Evolutionary conservation across 352 stramenopile species (phyloP).

Genomic region (Globisporangium takayamanum): DNA sequence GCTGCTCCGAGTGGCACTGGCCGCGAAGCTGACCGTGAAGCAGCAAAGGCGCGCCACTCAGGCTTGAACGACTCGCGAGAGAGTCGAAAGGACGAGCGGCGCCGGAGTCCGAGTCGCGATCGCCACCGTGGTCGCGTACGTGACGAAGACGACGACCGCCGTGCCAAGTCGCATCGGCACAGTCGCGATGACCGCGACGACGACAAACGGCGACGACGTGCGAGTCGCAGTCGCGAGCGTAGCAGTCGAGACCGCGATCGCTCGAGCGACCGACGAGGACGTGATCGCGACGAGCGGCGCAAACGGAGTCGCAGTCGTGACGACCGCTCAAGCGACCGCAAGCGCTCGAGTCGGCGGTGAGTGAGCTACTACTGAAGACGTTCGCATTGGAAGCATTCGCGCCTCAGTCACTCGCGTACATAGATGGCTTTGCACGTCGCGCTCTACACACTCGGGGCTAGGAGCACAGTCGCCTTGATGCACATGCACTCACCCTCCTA

Average conservation of each 20-base stretch:
- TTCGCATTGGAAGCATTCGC: background rate
- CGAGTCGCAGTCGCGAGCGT: background rate
- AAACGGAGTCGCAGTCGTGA: constrained; percentile 29
- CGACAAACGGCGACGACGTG: background rate
- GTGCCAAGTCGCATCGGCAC: constrained; percentile 13
- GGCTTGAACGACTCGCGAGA: constrained; percentile 6
- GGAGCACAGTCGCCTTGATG: too few relatives aligned
- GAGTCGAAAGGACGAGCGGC: constrained; percentile 3
- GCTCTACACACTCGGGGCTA: too few relatives aligned
- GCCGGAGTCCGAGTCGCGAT: constrained; percentile 7
- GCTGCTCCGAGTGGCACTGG: too few relatives aligned
- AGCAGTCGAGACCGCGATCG: background rate
- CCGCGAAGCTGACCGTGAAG: background rate
- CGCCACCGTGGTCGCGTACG: background rate
- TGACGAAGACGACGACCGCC: constrained; percentile 7
- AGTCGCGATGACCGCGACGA: constrained; percentile 10
- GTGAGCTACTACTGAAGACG: constrained; percentile 5
- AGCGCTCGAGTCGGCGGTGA: constrained; percentile 19
- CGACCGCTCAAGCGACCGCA: constrained; percentile 17
- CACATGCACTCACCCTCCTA: too few relatives aligned
- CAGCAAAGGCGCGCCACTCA: constrained; percentile 1
- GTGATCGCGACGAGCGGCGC: constrained; percentile 4
- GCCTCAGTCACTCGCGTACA: too few relatives aligned
- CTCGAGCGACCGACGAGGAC: background rate
- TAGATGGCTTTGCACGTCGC: too few relatives aligned